Evolutionary conservation across 441 rosid species (phyloP), one percentile per base, ranked within the genome.

Genomic region (Manihot esculenta): DNA sequence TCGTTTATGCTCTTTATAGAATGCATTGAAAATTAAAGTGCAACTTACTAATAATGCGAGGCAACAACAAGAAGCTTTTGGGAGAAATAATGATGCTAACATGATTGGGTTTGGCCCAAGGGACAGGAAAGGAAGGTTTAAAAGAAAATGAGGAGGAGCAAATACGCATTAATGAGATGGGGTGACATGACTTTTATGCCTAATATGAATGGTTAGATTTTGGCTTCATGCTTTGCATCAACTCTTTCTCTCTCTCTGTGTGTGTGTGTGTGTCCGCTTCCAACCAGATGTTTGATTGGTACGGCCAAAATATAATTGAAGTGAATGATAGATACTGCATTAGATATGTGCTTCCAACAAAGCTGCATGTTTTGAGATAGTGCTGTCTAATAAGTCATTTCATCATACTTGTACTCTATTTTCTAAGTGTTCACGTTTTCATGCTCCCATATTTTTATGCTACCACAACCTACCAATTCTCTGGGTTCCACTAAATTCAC

Each of bases 261-360:
- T 38, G 42, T 38, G 33, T 5, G 42, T 38, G 42, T 38, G 42
- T 8, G 0, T 27, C 11, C 61, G n/a, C 26, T 4, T 26, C 15
- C 35, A 41, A 62, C 9, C 6, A 45, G 18, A 6, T 64, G 35
- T 18, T 48, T 18, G 23, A 11, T 47, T 44, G 4, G 38, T 62
- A 68, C 23, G 5, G 7, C 20, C n/a, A 26, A 33, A 56, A 38
- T 38, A 38, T 38, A 38, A 38, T 38, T 38, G 42, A 55, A 66
- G 54, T 59, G 45, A 18, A 17, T 48, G 8, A 3, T 57, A 57
- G 10, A 14, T 27, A 57, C n/a, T 57, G 45, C 45, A 54, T 21
- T 62, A 48, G 47, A 74, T 14, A 47, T 67, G 27, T 76, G 76
- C 47, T 47, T 66, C 26, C 47, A 76, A 66, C 55, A 74, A 55